phyloP scores from a whole-genome alignment of 371 early-diverging fungal species.

The Mucor circinelloides region DNA sequence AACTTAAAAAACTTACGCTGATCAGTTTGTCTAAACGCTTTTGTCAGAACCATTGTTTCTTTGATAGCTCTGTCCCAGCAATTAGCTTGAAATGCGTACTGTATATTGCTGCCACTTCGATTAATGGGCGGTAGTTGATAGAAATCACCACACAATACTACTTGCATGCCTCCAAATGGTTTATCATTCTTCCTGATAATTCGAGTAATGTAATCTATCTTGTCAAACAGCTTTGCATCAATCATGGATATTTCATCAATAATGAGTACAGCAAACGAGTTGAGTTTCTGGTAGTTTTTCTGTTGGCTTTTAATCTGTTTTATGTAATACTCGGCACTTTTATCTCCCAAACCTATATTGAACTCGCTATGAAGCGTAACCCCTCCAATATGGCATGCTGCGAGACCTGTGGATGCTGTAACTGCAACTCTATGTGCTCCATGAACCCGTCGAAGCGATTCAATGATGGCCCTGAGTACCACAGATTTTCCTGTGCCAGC shows the following conservation, averaged over 20 bases:
- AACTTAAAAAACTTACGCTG: constrained; percentile 24
- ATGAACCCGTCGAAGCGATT: constrained; percentile 32
- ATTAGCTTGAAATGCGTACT: constrained; percentile 76
- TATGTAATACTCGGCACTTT: constrained; percentile 43
- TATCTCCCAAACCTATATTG: constrained; percentile 63
- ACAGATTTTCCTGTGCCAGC: constrained; percentile 85
- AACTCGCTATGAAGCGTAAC: constrained; percentile 68
- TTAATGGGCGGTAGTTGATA: constrained; percentile 90
- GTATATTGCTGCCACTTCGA: constrained; percentile 12
- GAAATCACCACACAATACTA: constrained; percentile 89
- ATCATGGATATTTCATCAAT: constrained; percentile 96
- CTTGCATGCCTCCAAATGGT: constrained; percentile 92
- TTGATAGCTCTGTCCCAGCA: constrained; percentile 64
- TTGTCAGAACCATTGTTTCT: constrained; percentile 50
- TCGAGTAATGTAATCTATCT: constrained; percentile 76
- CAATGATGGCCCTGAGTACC: constrained; percentile 70
- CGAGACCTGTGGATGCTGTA: constrained; percentile 91
- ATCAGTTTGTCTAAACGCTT: constrained; percentile 62
- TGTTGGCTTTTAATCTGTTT: constrained; percentile 29
- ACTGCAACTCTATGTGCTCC: constrained; percentile 58
- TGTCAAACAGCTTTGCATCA: constrained; percentile 79
- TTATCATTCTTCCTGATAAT: constrained; percentile 36
- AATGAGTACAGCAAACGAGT: constrained; percentile 74
- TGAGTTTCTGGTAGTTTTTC: constrained; percentile 31
- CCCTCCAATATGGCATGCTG: constrained; percentile 85